Base-by-base conservation (phyloP, 306 rosid genomes). In the Glycine tomentella region DNA sequence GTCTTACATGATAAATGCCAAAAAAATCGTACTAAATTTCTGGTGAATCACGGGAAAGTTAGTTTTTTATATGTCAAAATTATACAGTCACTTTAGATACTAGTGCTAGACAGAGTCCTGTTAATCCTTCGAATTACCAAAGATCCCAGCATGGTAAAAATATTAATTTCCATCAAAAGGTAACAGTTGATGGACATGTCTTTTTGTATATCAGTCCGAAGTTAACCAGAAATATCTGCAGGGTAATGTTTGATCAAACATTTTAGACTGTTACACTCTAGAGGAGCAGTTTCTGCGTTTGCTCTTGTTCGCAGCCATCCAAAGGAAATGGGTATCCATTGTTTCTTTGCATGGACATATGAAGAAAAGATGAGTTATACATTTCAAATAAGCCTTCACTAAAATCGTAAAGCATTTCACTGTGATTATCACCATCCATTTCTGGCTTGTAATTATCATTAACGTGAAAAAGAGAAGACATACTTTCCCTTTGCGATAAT, bases 321-420 rank as follows among this genome's bases (percentile, higher is more conserved):
- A 80, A 82, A 74, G 77, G 73, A 80, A 87, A 85, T 45, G 84
- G 81, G 50, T 58, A 74, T 68, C 87, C 42, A 75, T 65, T 75
- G 64, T 85, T 80, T 64, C 84, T 83, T 69, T 80, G 81, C 83
- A 77, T 55, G 34, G 86, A 69, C 74, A 81, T 17, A 8, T 67
- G 88, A 66, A 61, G 87, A 79, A 73, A 79, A 59, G 84, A 84
- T 72, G 90, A 81, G 67, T 78, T 81, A 16, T 65, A 67, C 57
- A 74, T 72, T 80, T 82, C 76, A 63, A 85, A 56, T 36, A 76
- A 72, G 72, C 81, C 76, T 80, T 86, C 72, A 56, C 83, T 69
- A 16, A 86, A 69, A 79, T 78, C 83, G 80, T 82, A 78, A 61
- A 50, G 61, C 76, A 75, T 38, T 79, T 88, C 87, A 70, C 57